Base-by-base conservation (phyloP, 225 moss, liverwort and hornwort genomes). In the Climacium dendroides region DNA sequence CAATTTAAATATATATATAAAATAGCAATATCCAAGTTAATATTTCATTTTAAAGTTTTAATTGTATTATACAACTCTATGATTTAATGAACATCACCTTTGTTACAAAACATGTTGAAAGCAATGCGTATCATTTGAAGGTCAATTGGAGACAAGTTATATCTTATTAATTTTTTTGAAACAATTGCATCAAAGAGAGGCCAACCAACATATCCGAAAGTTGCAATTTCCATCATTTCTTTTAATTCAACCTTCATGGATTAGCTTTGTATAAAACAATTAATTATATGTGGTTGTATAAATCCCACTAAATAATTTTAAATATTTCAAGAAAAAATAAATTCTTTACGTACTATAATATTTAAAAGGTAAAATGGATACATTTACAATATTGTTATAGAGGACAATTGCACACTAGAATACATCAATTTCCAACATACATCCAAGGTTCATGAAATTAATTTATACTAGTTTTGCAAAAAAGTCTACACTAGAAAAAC, bases 101-200 rank as follows among this genome's bases (percentile, higher is more conserved):
- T 7, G 1, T 19, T 79, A 52, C 7, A 41, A 25, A 91, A 91
- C 12, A 24, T 88, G 5, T 86, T 73, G 79, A 88, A 91, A 39
- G 88, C 47, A 15, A 15, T 34, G 9, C 1, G 39, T 22, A 86
- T 88, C 4, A 74, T 58, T 78, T 52, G 69, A 39, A 35, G 12
- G 52, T 83, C 54, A 48, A 48, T 23, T 35, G 6, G 17, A 72
- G 13, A 66, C 34, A n/a, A 23, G 5, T 74, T 88, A 2, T 63
- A 1, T 82, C 24, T 66, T 15, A 47, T 55, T 77, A 45, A 14
- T 55, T 43, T 69, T 73, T 79, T 91, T 73, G 73, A 78, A 52
- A 88, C 39, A 83, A 88, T 74, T 53, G 88, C 86, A 73, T 91
- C 39, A 79, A 91, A 91, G 4, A 88, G 13, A 10, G 88, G 78